Evolutionary conservation across 2,329 filamentous ascomycete genomes (phyloP), one percentile per base, ranked within the genome.

Genomic region (Clarireedia monteithiana): DNA sequence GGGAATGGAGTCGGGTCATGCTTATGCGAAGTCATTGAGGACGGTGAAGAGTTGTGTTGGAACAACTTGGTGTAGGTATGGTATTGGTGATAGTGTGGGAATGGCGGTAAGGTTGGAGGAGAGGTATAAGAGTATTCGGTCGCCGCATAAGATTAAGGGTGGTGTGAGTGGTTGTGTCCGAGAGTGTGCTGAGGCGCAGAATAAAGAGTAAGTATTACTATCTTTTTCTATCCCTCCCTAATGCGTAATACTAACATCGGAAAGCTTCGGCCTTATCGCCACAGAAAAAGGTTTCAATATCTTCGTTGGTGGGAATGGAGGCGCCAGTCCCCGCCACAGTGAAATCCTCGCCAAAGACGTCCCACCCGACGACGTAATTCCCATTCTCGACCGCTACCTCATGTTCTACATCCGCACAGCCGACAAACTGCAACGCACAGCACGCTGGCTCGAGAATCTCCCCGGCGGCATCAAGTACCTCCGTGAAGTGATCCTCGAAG

Each of bases 361-460:
- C 0, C 83, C 89, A 0, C 87, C 89, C 0, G 83, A 89, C 51
- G 87, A 95, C 65, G 85, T 95, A 7, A 78, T 95, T 7, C 83
- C 89, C 1, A 87, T 96, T 57, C 76, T 96, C 2, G 91, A 96
- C 70, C 85, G 91, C 46, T 96, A 94, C 67, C 80, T 96, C 24
- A 89, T 91, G 73, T 92, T 96, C 76, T 96, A 96, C 73, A 94
- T 96, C 66, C 88, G 90, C 62, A 95, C 91, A 0, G 91, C 89
- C 46, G 91, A 96, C 74, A 91, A 88, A 68, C 82, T 96, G 0
- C 90, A 96, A 71, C 82, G 91, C 50, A 96, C 91, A 26, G 91
- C 91, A 0, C 81, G 89, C 24, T 96, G 91, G 91, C 76, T 96
- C 39, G 91, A 96, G 70, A 81, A 79, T 52, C 79, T 95, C 0